These are phyloP conservation scores for Aspergillus jensenii DNA, from an alignment of 2,329 filamentous ascomycete genomes.

Conservation along the genomic window DNA sequence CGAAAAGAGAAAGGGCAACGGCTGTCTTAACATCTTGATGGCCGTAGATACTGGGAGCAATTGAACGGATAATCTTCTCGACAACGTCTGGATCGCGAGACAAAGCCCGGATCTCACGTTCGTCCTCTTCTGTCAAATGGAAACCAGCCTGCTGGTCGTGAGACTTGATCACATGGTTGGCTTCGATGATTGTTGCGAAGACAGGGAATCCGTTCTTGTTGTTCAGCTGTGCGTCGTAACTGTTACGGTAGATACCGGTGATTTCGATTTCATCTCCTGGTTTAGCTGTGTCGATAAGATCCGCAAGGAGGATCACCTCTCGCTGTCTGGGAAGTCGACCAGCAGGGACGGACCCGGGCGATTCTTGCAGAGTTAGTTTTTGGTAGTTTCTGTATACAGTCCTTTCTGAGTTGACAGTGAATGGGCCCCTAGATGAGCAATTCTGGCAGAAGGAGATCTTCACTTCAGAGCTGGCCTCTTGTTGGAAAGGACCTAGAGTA, in stretches of 20 bases:
- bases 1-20: slow-evolving; percentile 88
- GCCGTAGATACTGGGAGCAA: slow-evolving; percentile 96
- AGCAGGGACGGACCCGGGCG: slow-evolving; percentile 92
- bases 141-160: slow-evolving; percentile 98
- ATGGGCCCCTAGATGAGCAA: slow-evolving; percentile 92
- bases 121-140: slow-evolving; percentile 90
- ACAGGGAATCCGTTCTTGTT: slow-evolving; percentile 99
- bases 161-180: slow-evolving; percentile 94
- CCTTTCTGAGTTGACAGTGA: slow-evolving; percentile 94
- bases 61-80: slow-evolving; percentile 88
- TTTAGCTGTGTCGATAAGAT: slow-evolving; percentile 94
- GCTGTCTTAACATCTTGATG: slow-evolving; percentile 97
- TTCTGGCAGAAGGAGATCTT: slow-evolving; percentile 96
- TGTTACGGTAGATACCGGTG: slow-evolving; percentile 95
- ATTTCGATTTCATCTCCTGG: slow-evolving; percentile 97
- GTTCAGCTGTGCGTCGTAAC: slow-evolving; percentile 95
- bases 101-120: slow-evolving; percentile 84
- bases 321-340: slow-evolving; percentile 89
- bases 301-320: slow-evolving; percentile 94
- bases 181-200: slow-evolving; percentile 95
- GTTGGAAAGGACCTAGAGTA: slow-evolving; percentile 92
- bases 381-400: slow-evolving; percentile 99
- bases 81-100: slow-evolving; percentile 86
- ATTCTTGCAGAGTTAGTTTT: slow-evolving; percentile 94
- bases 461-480: slow-evolving; percentile 94